These are phyloP conservation scores for Suhomyces coccinellae DNA, from an alignment of 1,139 yeast genomes.

Conservation along the genomic window DNA sequence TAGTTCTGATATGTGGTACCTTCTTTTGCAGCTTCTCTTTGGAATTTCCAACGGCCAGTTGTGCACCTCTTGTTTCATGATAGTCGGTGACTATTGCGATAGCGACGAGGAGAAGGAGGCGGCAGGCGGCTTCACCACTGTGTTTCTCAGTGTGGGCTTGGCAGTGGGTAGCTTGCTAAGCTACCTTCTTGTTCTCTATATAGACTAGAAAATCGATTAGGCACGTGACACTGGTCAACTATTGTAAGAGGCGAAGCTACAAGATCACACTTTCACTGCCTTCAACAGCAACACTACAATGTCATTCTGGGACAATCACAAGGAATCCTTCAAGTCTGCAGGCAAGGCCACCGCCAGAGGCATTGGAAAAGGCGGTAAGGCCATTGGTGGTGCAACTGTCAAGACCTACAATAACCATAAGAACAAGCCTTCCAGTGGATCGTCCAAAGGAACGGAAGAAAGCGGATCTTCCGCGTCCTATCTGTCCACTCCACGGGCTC, in stretches of 20 bases:
- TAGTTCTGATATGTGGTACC: conserved; percentile 65
- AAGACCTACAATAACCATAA: conserved; percentile 44
- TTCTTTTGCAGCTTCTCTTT: conserved; percentile 68
- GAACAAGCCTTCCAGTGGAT: neutral
- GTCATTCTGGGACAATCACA: conserved; percentile 54
- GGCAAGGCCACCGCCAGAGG: conserved; percentile 49
- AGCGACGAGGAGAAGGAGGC: conserved; percentile 73
- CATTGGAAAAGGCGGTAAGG: conserved; percentile 50
- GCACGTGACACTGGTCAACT: neutral
- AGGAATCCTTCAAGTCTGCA: conserved; percentile 48
- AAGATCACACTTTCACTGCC: neutral
- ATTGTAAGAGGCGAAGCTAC: neutral
- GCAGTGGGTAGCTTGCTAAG: conserved; percentile 77
- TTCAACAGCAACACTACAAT: conserved; percentile 2
- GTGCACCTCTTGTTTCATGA: conserved; percentile 79
- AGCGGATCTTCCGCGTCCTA: neutral
- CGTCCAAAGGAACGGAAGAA: conserved; percentile 5
- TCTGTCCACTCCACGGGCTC: conserved; percentile 20
- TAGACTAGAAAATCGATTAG: conserved; percentile 16
- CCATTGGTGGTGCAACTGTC: conserved; percentile 51
- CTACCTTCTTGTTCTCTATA: conserved; percentile 55
- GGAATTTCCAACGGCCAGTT: conserved; percentile 89
- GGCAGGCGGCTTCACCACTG: conserved; percentile 89
- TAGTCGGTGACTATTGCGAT: conserved; percentile 60
- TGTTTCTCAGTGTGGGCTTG: conserved; percentile 72